These are phyloP conservation scores for Pseudogymnoascus sp. DNA, from an alignment of 2,329 filamentous ascomycete species.

Conservation along the genomic window DNA sequence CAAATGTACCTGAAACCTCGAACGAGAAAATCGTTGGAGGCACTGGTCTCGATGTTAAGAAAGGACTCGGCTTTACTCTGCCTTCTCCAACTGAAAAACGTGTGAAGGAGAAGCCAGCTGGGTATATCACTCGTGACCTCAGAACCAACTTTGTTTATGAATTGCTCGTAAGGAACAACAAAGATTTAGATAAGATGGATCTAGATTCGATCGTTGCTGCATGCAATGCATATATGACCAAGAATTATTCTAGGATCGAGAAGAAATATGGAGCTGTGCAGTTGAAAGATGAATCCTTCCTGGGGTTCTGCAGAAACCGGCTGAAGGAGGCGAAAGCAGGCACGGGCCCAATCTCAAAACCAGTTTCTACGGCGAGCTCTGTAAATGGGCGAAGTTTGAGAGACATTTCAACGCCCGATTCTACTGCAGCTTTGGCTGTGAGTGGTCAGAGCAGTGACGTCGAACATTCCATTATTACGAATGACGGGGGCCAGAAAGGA, in stretches of 20 bases:
- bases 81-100: background rate
- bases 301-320: background rate
- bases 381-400: background rate
- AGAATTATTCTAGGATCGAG: background rate
- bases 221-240: background rate
- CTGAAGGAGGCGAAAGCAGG: conserved; percentile 2
- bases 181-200: background rate
- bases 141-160: conserved; percentile 1
- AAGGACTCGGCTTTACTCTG: background rate
- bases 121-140: background rate
- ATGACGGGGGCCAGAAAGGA: background rate
- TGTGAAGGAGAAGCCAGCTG: background rate
- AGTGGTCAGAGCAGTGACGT: background rate
- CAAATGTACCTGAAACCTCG: background rate
- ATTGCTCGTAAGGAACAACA: background rate
- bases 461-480: background rate
- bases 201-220: background rate
- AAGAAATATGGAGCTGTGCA: background rate
- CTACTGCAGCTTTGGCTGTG: background rate
- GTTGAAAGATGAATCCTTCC: background rate
- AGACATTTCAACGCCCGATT: background rate
- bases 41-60: background rate
- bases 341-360: background rate
- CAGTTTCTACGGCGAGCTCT: background rate
- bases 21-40: background rate